A percentile compares a stretch with the other conserved stretches of the same genome.
Conservation (phyloP, 192 early-diverging fungal species). For the Entomortierella lignicola region DNA sequence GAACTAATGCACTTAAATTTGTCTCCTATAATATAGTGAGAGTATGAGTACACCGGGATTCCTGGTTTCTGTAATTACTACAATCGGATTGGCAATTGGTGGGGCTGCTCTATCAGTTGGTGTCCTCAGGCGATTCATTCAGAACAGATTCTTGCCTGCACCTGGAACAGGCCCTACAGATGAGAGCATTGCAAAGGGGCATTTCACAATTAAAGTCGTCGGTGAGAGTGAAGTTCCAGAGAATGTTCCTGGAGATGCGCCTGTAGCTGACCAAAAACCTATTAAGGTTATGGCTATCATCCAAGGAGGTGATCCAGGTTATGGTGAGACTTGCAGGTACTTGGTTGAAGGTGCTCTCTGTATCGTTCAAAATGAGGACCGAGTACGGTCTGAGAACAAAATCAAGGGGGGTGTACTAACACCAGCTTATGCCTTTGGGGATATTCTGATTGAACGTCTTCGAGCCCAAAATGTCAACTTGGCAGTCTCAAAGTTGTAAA, state of each 20-base stretch:
- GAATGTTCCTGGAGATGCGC: constrained; percentile 49
- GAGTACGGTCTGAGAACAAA: constrained; percentile 55
- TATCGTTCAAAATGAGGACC: constrained; percentile 69
- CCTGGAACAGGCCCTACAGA: constrained; percentile 77
- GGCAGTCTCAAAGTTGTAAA: constrained; percentile 34
- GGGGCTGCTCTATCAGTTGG: constrained; percentile 28
- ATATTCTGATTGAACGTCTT: constrained; percentile 73
- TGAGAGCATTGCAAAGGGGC: constrained; percentile 64
- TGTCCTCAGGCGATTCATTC: constrained; percentile 46
- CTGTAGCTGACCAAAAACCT: neutral
- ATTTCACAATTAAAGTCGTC: constrained; percentile 61
- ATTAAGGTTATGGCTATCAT: constrained; percentile 13
- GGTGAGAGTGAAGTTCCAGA: constrained; percentile 60
- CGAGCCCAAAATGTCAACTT: constrained; percentile 65
- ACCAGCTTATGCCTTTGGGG: constrained; percentile 83
- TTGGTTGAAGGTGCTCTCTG: constrained; percentile 83
- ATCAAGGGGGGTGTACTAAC: constrained; percentile 82
- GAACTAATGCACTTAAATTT: neutral
- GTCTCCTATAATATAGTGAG: constrained; percentile 56
- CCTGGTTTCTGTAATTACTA: constrained; percentile 51
- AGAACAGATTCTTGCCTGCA: constrained; percentile 63
- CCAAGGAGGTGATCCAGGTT: constrained; percentile 79
- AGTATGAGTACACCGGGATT: constrained; percentile 62
- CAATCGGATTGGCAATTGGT: constrained; percentile 55
- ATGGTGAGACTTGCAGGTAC: constrained; percentile 84